phyloP scores from a whole-genome alignment of 345 rosid genomes.

The Lumnitzera racemosa region DNA sequence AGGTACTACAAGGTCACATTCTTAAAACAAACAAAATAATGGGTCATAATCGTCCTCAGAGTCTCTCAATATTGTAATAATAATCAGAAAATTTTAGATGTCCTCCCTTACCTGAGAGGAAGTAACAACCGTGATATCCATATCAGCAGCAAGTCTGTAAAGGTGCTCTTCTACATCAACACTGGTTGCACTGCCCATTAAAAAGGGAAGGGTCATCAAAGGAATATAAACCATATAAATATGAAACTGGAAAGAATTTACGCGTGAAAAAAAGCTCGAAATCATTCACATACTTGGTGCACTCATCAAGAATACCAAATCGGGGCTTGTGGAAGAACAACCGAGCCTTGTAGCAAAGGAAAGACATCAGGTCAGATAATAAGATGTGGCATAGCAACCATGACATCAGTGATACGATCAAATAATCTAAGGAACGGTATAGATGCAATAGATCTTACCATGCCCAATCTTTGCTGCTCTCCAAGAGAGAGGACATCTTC shows the following conservation, averaged over 20 bases:
- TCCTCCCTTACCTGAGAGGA: slow-evolving; percentile 71
- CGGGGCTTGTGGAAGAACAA: slow-evolving; percentile 88
- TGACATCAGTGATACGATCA: not conserved
- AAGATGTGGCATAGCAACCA: slow-evolving; percentile 1
- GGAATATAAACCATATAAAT: not conserved
- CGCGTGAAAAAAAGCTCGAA: not conserved
- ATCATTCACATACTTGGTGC: slow-evolving; percentile 71
- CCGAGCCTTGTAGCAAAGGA: slow-evolving; percentile 51
- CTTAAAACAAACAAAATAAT: too few species aligned
- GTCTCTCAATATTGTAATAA: too few species aligned
- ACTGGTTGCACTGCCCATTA: slow-evolving; percentile 69
- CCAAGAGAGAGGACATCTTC: slow-evolving; percentile 94
- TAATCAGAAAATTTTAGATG: not conserved
- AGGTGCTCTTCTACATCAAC: slow-evolving; percentile 97
- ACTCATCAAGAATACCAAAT: slow-evolving; percentile 94
- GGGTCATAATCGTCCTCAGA: too few species aligned
- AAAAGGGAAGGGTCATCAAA: slow-evolving; percentile 5
- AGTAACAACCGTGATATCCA: slow-evolving; percentile 86
- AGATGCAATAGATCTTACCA: slow-evolving; percentile 40
- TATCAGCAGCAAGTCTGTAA: slow-evolving; percentile 67
- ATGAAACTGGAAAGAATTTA: not conserved
- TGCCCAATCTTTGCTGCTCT: slow-evolving; percentile 96
- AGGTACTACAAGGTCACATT: too few species aligned
- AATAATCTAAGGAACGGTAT: too few species aligned
- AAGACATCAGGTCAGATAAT: slow-evolving; percentile 12